Conservation (phyloP, 805 yeast genomes). For the Lipomyces yamadae region DNA sequence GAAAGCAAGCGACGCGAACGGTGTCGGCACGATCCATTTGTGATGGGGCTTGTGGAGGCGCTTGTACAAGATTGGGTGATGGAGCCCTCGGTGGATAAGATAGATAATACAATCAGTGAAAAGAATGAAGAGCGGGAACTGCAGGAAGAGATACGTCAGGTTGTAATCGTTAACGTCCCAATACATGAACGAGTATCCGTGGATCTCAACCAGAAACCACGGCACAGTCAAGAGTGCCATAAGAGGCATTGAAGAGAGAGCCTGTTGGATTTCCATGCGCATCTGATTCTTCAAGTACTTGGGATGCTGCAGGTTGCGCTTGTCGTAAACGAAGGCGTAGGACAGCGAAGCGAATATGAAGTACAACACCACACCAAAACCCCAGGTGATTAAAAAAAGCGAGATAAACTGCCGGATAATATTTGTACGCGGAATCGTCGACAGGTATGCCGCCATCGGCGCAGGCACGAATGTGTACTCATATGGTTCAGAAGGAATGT, state of each 20-base stretch:
- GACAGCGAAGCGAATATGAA: constrained; percentile 75
- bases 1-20: constrained; percentile 98
- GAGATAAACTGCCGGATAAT: constrained; percentile 71
- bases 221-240: constrained; percentile 91
- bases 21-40: constrained; percentile 98
- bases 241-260: constrained; percentile 78
- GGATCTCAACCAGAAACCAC: constrained; percentile 82
- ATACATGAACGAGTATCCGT: constrained; percentile 82
- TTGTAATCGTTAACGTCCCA: constrained; percentile 67
- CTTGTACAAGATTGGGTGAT: constrained; percentile 90
- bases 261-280: constrained; percentile 78
- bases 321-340: constrained; percentile 80
- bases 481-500: constrained; percentile 30
- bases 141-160: constrained; percentile 69
- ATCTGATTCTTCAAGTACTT: constrained; percentile 93
- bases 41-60: constrained; percentile 94
- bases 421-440: constrained; percentile 74
- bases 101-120: constrained; percentile 95
- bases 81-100: constrained; percentile 88
- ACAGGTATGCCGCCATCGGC: constrained; percentile 42
- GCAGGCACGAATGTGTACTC: constrained; percentile 31
- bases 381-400: constrained; percentile 67
- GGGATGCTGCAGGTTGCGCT: constrained; percentile 91
- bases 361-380: constrained; percentile 89
- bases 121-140: constrained; percentile 78